A percentile compares a stretch with the other conserved stretches of the same genome.
phyloP scores from a whole-genome alignment of 495 filamentous ascomycete genomes.

The Aspergillus incahuasiensis region DNA sequence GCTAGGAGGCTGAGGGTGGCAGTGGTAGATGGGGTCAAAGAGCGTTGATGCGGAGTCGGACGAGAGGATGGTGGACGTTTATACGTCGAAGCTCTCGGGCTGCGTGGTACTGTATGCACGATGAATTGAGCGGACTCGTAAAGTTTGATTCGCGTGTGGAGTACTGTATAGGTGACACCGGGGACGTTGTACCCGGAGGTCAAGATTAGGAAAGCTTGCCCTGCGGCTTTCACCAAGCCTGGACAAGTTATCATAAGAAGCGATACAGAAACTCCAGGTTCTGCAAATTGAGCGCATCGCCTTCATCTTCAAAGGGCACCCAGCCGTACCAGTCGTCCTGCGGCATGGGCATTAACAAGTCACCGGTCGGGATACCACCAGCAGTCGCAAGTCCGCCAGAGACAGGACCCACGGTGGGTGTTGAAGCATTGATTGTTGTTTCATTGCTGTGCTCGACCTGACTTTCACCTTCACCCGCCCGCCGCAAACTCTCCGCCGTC shows the following conservation, averaged over 20 bases:
- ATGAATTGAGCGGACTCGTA: not conserved
- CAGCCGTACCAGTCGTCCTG: slow-evolving; percentile 34
- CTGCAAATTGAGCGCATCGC: slow-evolving; percentile 35
- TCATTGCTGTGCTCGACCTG: slow-evolving; percentile 1
- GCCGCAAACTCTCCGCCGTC: slow-evolving; percentile 32
- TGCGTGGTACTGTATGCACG: not conserved
- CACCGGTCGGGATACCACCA: not conserved
- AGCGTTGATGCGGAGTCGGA: no score
- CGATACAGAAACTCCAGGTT: slow-evolving; percentile 40
- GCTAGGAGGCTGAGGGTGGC: no score
- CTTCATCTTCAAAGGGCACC: slow-evolving; percentile 35
- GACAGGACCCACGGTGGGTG: no score
- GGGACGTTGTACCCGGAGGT: not conserved
- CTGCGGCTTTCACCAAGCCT: no score
- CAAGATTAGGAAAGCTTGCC: no score
- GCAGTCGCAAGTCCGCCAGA: not conserved
- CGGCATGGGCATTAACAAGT: not conserved
- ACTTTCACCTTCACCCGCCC: not conserved
- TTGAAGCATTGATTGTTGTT: no score
- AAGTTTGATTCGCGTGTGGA: no score
- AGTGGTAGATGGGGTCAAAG: no score
- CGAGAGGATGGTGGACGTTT: not conserved
- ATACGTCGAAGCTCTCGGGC: not conserved
- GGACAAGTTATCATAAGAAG: slow-evolving; percentile 22
- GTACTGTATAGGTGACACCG: not conserved